A percentile compares a stretch with the other conserved stretches of the same genome.
Conservation (phyloP, 352 stramenopile species). For the Phytophthora hybrid region DNA sequence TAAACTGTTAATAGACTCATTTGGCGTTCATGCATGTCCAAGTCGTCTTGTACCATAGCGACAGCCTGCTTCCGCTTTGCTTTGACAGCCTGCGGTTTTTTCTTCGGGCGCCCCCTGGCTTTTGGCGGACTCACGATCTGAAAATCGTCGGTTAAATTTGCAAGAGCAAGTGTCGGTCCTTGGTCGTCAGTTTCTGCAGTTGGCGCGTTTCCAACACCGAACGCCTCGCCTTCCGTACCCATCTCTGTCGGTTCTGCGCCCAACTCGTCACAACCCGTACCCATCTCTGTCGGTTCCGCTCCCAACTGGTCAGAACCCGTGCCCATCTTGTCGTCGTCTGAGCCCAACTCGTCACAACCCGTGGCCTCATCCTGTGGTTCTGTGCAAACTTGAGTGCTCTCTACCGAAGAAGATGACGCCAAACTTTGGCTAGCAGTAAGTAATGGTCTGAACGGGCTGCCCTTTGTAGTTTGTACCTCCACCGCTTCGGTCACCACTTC, state of each 20-base stretch:
- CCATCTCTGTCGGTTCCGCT: no score
- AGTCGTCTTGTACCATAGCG: constrained; percentile 13
- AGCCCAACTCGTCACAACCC: background rate
- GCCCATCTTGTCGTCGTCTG: background rate
- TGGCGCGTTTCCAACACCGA: background rate
- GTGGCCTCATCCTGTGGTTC: no score
- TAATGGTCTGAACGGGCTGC: no score
- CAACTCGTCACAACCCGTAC: no score
- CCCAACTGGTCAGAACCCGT: background rate
- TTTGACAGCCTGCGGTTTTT: constrained; percentile 16
- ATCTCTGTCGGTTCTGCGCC: no score
- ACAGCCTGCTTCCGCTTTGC: constrained; percentile 15
- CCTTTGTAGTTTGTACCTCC: no score
- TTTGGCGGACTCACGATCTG: no score
- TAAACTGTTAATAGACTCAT: constrained; percentile 7
- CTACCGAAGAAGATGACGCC: background rate
- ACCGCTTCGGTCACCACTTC: background rate
- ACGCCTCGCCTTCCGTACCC: background rate
- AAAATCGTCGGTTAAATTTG: no score
- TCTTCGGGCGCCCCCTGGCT: background rate
- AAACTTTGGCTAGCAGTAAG: background rate
- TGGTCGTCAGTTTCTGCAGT: background rate
- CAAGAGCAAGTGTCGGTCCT: no score
- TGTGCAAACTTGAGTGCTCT: background rate
- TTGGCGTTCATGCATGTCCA: constrained; percentile 1